phyloP scores from a whole-genome alignment of 768 basidiomycete species.

The Arthromyces matolae region DNA sequence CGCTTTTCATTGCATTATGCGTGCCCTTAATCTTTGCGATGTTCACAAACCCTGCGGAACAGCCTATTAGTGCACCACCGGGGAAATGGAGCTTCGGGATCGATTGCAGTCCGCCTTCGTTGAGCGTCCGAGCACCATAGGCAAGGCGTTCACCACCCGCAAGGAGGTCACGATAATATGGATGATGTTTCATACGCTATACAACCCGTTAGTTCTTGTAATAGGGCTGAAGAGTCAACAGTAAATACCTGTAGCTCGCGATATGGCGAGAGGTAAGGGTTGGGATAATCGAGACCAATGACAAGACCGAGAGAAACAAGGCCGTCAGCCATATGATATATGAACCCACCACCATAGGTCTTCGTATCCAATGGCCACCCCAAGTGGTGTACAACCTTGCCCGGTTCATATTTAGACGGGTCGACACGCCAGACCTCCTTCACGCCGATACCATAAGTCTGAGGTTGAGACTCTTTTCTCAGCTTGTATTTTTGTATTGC shows the following conservation, averaged over 20 bases:
- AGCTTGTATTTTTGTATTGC: constrained; percentile 73
- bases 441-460: constrained; percentile 93
- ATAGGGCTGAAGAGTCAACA: neutral
- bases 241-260: constrained; percentile 80
- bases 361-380: constrained; percentile 86
- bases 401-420: constrained; percentile 57
- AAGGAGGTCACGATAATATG: constrained; percentile 81
- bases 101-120: constrained; percentile 92
- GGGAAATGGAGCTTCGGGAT: constrained; percentile 85
- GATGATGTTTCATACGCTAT: constrained; percentile 90
- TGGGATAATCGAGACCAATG: constrained; percentile 90
- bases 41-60: constrained; percentile 94
- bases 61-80: constrained; percentile 91
- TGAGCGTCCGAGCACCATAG: constrained; percentile 86
- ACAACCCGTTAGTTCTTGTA: too few species aligned
- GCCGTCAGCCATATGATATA: constrained; percentile 93
- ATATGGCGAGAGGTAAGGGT: constrained; percentile 91
- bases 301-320: constrained; percentile 90
- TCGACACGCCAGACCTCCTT: constrained; percentile 97
- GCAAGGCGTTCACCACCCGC: constrained; percentile 72
- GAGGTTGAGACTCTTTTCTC: constrained; percentile 67
- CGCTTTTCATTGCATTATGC: constrained; percentile 98
- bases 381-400: constrained; percentile 87
- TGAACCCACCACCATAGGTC: constrained; percentile 91
- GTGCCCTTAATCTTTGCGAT: constrained; percentile 98